Evolutionary conservation across 2,329 filamentous ascomycete species (phyloP).

Genomic region (Pleoardoris graminearum): DNA sequence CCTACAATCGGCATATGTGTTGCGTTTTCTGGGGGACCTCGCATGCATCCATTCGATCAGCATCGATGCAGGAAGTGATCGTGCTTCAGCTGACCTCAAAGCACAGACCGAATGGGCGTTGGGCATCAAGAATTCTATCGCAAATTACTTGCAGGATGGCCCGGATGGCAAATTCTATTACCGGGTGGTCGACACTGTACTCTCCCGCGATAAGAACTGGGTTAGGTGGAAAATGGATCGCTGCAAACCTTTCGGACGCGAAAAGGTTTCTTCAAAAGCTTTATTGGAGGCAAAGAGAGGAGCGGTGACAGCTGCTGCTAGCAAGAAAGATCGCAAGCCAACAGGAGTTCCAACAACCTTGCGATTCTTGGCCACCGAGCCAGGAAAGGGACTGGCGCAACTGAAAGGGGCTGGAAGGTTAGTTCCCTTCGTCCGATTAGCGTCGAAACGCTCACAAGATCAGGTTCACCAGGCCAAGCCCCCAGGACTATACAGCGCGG

Average conservation of each 20-base stretch:
- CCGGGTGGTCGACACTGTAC: slow-evolving; percentile 94
- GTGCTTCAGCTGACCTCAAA: slow-evolving; percentile 41
- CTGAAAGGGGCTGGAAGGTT: slow-evolving; percentile 66
- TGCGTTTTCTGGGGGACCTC: background rate
- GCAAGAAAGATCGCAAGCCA: slow-evolving; percentile 67
- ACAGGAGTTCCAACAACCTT: slow-evolving; percentile 24
- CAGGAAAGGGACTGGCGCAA: slow-evolving; percentile 65
- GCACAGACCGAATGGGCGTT: slow-evolving; percentile 78
- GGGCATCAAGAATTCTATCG: slow-evolving; percentile 76
- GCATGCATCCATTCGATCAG: slow-evolving; percentile 15
- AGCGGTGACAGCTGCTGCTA: slow-evolving; percentile 68
- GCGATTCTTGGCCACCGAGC: slow-evolving; percentile 73
- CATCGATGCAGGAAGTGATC: slow-evolving; percentile 16
- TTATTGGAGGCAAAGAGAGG: slow-evolving; percentile 71
- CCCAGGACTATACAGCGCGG: slow-evolving; percentile 70
- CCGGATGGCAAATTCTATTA: slow-evolving; percentile 89
- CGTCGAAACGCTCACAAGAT: slow-evolving; percentile 29
- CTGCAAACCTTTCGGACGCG: slow-evolving; percentile 82
- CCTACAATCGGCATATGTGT: background rate
- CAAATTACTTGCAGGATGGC: slow-evolving; percentile 78
- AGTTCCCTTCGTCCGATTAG: slow-evolving; percentile 35
- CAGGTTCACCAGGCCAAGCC: slow-evolving; percentile 70
- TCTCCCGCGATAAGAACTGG: slow-evolving; percentile 98
- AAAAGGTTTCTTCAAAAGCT: slow-evolving; percentile 68
- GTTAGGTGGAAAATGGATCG: slow-evolving; percentile 96